These are phyloP conservation scores for Lodderomyces metapsilosis DNA, from an alignment of 1,139 yeast genomes.

Conservation along the genomic window DNA sequence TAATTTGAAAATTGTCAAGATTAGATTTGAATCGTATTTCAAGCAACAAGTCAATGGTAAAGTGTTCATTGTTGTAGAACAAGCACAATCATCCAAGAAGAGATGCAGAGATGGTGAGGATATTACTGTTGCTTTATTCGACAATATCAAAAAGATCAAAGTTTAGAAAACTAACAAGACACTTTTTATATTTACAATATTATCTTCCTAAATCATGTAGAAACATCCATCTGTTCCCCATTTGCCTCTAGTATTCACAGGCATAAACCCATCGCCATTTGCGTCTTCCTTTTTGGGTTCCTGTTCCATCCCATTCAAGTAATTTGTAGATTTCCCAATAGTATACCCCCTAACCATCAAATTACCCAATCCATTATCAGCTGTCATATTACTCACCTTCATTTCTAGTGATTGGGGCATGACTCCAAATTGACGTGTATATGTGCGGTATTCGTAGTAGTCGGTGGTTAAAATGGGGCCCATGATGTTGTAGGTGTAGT, in stretches of 20 bases:
- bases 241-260: constrained; percentile 48
- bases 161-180: not conserved
- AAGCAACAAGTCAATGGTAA: constrained; percentile 35
- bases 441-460: constrained; percentile 57
- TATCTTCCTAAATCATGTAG: too few species aligned
- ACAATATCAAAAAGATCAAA: not conserved
- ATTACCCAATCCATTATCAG: constrained; percentile 44
- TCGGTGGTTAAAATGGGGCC: constrained; percentile 65
- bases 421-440: constrained; percentile 38
- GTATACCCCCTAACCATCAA: constrained; percentile 63
- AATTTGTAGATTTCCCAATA: constrained; percentile 48
- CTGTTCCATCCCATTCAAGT: constrained; percentile 17
- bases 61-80: constrained; percentile 20
- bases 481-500: constrained; percentile 42
- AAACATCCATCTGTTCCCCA: constrained; percentile 78
- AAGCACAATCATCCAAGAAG: not conserved
- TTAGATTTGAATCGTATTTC: constrained; percentile 33
- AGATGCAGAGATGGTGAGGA: constrained; percentile 1
- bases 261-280: constrained; percentile 57
- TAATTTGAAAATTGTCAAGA: constrained; percentile 21
- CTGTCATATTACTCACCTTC: constrained; percentile 37
- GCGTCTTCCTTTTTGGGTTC: constrained; percentile 31
- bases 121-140: not conserved
- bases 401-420: constrained; percentile 52
- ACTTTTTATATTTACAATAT: not conserved